Percentiles rank a stretch among this genome's conserved stretches.
Conservation (phyloP, 306 rosid genomes). For the Ceratonia siliqua region DNA sequence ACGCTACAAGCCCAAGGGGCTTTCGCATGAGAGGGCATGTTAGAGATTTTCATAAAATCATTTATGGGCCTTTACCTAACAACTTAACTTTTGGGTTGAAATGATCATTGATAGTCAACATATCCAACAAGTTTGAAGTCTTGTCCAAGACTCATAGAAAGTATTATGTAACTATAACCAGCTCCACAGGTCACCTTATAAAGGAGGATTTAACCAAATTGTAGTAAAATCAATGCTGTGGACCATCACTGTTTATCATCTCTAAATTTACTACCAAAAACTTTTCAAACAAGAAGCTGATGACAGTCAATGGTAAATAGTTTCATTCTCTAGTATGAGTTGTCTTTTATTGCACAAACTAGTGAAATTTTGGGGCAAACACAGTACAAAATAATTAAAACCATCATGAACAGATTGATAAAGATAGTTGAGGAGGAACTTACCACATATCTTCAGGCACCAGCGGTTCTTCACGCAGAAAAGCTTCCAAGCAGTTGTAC, state of each 20-base stretch:
- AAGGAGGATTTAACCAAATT: background rate
- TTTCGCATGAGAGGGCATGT: too few species aligned
- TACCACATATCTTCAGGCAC: constrained; percentile 99
- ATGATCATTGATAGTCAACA: too few species aligned
- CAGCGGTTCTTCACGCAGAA: constrained; percentile 95
- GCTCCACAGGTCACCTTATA: background rate
- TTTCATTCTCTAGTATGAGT: background rate
- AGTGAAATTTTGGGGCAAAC: background rate
- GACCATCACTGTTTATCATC: constrained; percentile 5
- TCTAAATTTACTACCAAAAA: constrained; percentile 6
- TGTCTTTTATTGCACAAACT: constrained; percentile 16
- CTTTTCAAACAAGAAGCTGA: constrained; percentile 12
- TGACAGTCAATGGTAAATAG: background rate
- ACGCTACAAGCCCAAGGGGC: too few species aligned
- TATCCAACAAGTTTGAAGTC: background rate
- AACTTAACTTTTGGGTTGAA: too few species aligned
- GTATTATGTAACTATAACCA: background rate
- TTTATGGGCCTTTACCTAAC: too few species aligned
- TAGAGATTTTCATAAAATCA: too few species aligned
- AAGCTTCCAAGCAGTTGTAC: constrained; percentile 95
- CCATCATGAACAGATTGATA: constrained; percentile 27
- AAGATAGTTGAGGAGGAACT: constrained; percentile 42
- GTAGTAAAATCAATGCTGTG: background rate
- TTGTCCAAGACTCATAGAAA: background rate
- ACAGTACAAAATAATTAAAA: background rate